Evolutionary conservation across 345 rosid species (phyloP).

Genomic region (Lagerstroemia speciosa): DNA sequence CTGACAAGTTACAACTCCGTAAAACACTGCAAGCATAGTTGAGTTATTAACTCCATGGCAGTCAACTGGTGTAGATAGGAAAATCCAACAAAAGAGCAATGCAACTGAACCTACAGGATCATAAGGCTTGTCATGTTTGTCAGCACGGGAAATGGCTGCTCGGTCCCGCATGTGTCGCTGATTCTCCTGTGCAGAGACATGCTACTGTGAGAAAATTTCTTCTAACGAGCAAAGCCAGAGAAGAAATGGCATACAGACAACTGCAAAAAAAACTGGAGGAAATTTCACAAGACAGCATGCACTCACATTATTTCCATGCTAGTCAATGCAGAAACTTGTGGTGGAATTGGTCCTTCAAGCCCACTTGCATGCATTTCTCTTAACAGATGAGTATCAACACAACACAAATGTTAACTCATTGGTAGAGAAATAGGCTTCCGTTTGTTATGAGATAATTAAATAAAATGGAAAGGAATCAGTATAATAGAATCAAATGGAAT

Average conservation of each 20-base stretch:
- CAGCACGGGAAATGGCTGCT: conserved; percentile 28
- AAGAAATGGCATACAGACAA: not conserved
- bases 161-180: conserved; percentile 33
- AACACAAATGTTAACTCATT: not conserved
- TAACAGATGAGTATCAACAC: conserved; percentile 8
- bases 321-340: conserved; percentile 23
- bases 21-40: conserved; percentile 26
- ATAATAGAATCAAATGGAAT: no score
- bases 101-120: conserved; percentile 25
- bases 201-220: no score
- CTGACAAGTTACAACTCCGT: conserved; percentile 31
- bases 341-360: conserved; percentile 47
- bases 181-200: conserved; percentile 31
- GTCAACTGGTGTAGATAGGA: not conserved
- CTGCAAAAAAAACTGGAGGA: not conserved
- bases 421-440: not conserved
- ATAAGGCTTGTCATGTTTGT: conserved; percentile 19
- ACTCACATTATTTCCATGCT: conserved; percentile 37
- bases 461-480: no score
- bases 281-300: not conserved
- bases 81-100: not conserved
- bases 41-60: not conserved
- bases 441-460: no score
- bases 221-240: not conserved
- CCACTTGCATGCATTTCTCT: conserved; percentile 57